Percentiles rank a stretch among this genome's conserved stretches.
phyloP scores from a whole-genome alignment of 164 flowering plant genomes.

The Litsea cubeba region DNA sequence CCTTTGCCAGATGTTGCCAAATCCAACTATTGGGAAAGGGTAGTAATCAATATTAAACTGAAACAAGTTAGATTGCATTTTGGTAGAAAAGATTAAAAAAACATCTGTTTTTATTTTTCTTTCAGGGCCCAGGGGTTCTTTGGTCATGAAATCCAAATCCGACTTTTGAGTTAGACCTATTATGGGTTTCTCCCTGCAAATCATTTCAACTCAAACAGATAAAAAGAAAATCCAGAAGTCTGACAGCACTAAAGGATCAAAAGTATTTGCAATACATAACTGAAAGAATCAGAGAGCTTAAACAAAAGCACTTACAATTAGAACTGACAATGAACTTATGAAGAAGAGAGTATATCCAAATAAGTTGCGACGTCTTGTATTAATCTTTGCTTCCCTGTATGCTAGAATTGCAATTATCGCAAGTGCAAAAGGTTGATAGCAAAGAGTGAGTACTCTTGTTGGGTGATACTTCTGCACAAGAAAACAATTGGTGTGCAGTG shows the following conservation, averaged over 20 bases:
- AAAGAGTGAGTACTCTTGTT: slow-evolving; percentile 37
- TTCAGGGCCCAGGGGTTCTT: not conserved
- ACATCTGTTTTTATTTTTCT: no score
- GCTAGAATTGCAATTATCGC: slow-evolving; percentile 29
- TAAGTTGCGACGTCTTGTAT: slow-evolving; percentile 35
- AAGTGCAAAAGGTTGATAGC: slow-evolving; percentile 44
- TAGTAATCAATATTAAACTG: not conserved
- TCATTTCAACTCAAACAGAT: not conserved
- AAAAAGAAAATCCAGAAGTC: not conserved
- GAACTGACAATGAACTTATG: slow-evolving; percentile 43
- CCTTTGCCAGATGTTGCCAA: slow-evolving; percentile 68
- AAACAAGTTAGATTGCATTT: not conserved
- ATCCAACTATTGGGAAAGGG: slow-evolving; percentile 42
- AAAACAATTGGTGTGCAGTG: not conserved
- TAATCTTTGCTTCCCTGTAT: slow-evolving; percentile 33
- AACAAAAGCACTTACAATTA: slow-evolving; percentile 43
- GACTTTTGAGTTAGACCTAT: not conserved
- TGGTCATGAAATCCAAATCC: not conserved
- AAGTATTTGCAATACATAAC: not conserved
- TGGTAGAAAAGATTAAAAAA: not conserved
- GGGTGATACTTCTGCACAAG: slow-evolving; percentile 33
- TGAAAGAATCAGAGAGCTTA: not conserved
- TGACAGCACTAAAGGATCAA: not conserved
- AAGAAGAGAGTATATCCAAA: slow-evolving; percentile 61
- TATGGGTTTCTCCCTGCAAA: not conserved